Percentiles rank a stretch among this genome's conserved stretches.
phyloP scores from a whole-genome alignment of 139 green algal species.

The Micractinium conductrix region DNA sequence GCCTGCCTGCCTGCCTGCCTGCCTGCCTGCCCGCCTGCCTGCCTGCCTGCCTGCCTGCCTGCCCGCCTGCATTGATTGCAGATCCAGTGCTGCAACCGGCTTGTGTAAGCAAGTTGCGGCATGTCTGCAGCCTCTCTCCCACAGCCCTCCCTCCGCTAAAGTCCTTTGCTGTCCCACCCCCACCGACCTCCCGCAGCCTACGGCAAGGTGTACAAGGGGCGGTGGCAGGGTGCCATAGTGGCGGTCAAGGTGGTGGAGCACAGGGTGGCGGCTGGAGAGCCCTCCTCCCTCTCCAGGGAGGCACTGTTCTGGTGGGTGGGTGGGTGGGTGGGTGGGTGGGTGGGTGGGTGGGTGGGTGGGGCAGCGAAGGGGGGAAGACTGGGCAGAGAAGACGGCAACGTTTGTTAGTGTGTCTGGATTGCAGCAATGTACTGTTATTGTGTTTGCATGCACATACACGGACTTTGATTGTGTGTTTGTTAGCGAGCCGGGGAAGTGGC shows the following conservation, averaged over 20 bases:
- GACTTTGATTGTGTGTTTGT: no score
- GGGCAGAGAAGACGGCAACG: no score
- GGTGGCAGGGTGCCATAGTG: conserved; percentile 47
- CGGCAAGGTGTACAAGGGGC: conserved; percentile 30
- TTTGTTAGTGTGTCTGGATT: neutral
- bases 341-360: neutral
- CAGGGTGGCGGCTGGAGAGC: neutral
- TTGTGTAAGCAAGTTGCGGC: neutral
- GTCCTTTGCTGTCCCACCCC: neutral
- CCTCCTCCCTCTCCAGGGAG: conserved; percentile 27
- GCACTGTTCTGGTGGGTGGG: conserved; percentile 22
- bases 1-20: no score
- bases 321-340: neutral
- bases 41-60: neutral
- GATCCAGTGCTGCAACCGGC: neutral
- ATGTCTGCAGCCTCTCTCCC: neutral
- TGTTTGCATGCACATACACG: neutral
- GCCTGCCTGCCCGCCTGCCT: no score
- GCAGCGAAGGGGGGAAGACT: neutral
- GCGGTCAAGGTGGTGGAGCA: conserved; percentile 55
- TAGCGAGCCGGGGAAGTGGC: no score
- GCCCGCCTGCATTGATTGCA: neutral
- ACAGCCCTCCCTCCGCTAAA: neutral
- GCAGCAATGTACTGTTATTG: neutral
- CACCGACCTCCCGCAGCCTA: neutral